Conservation (phyloP, 192 early-diverging fungal genomes). For the Entomortierella lignicola region DNA sequence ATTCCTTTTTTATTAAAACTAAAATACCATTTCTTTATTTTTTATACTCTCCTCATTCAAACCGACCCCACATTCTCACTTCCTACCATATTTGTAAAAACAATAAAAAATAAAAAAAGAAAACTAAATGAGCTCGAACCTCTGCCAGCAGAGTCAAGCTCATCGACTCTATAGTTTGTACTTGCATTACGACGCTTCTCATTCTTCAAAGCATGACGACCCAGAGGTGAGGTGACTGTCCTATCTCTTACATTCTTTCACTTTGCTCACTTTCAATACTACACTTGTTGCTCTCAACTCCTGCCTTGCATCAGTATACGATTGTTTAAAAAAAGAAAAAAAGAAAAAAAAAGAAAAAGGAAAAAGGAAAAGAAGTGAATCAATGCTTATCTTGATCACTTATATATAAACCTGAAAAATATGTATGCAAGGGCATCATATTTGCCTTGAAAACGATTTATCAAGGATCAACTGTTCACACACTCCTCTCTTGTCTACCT, state of each 20-base stretch:
- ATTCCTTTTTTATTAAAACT: neutral
- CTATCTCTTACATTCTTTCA: neutral
- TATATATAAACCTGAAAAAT: neutral
- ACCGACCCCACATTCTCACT: neutral
- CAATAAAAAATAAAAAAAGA: too few relatives aligned
- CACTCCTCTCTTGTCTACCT: neutral
- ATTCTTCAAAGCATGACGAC: constrained; percentile 52
- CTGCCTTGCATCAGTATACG: too few relatives aligned
- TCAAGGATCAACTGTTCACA: neutral
- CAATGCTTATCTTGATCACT: constrained; percentile 1
- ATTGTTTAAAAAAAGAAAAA: too few relatives aligned
- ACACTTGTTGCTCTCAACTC: neutral
- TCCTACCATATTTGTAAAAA: neutral
- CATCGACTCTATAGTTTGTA: constrained; percentile 53
- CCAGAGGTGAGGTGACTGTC: constrained; percentile 55
- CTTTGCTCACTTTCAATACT: neutral
- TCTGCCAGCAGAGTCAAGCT: constrained; percentile 54
- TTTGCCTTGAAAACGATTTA: neutral
- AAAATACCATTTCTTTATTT: neutral
- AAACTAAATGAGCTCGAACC: constrained; percentile 47
- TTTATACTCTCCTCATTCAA: neutral
- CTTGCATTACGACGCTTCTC: constrained; percentile 51
- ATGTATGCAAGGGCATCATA: constrained; percentile 6
- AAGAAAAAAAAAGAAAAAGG: too few relatives aligned
- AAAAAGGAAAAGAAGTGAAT: too few relatives aligned